Conservation (phyloP, 768 basidiomycete genomes). For the Astraeus odoratus region DNA sequence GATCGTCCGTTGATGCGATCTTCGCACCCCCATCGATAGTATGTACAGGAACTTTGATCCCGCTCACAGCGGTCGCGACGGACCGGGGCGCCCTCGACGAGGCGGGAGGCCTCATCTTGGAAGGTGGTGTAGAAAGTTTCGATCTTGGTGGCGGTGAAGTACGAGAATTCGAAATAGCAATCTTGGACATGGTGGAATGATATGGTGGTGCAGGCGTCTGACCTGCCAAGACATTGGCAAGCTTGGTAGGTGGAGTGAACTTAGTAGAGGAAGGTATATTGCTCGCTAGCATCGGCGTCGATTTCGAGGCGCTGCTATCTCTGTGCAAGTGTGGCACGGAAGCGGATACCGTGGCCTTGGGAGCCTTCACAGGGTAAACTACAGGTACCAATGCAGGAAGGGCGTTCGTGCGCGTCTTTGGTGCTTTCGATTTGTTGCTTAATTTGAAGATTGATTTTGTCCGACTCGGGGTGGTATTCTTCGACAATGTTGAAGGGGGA, state of each 20-base stretch:
- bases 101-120: conserved; percentile 2
- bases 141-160: conserved; percentile 8
- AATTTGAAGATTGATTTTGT: conserved; percentile 27
- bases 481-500: background rate
- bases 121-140: conserved; percentile 17
- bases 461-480: conserved; percentile 3
- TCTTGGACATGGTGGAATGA: background rate
- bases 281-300: conserved; percentile 15
- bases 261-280: conserved; percentile 10
- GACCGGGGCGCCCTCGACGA: conserved; percentile 8
- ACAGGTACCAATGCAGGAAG: background rate
- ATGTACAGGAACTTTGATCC: background rate
- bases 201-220: conserved; percentile 13
- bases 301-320: conserved; percentile 3
- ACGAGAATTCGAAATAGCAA: background rate
- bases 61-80: background rate
- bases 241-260: conserved; percentile 25
- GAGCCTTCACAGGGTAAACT: no score
- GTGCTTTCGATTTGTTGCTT: conserved; percentile 19
- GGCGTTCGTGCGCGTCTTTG: conserved; percentile 9
- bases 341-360: conserved; percentile 15
- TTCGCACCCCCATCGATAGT: background rate
- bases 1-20: background rate
- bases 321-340: conserved; percentile 3
- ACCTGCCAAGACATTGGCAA: conserved; percentile 22